Percentiles rank a stretch among this genome's conserved stretches.
phyloP scores from a whole-genome alignment of 345 rosid species.

The Ceriops zippeliana region DNA sequence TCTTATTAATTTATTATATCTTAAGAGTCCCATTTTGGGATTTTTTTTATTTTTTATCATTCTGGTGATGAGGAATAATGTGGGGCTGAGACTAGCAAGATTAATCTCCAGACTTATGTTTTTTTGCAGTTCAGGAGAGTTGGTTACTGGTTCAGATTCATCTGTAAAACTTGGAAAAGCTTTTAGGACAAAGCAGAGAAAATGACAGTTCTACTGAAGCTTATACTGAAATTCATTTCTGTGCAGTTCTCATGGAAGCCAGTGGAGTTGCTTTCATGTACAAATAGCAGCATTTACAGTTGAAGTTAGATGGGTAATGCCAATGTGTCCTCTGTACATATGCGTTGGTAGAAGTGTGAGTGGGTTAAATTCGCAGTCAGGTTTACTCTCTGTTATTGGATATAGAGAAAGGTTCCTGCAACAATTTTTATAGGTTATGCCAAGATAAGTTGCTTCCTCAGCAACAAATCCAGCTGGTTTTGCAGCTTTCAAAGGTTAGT shows the following conservation, averaged over 20 bases:
- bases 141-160: constrained; percentile 44
- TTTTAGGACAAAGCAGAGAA: constrained; percentile 27
- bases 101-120: not conserved
- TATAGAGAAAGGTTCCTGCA: not conserved
- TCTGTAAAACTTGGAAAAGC: constrained; percentile 26
- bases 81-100: not conserved
- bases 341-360: constrained; percentile 4
- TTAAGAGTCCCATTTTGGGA: not conserved
- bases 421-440: constrained; percentile 7
- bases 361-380: constrained; percentile 27
- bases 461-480: constrained; percentile 13
- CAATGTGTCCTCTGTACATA: constrained; percentile 22
- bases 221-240: not conserved
- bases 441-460: constrained; percentile 26
- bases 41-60: not conserved
- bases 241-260: constrained; percentile 11
- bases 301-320: constrained; percentile 20
- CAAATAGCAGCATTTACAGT: constrained; percentile 6
- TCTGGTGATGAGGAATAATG: too few relatives aligned
- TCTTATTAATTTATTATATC: not conserved
- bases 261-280: constrained; percentile 13
- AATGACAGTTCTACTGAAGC: not conserved
- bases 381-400: constrained; percentile 1
- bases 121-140: constrained; percentile 46
- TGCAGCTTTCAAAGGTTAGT: not conserved